These are phyloP conservation scores for Trichophyton mentagrophytes DNA, from an alignment of 2,329 filamentous ascomycete species.

Conservation along the genomic window DNA sequence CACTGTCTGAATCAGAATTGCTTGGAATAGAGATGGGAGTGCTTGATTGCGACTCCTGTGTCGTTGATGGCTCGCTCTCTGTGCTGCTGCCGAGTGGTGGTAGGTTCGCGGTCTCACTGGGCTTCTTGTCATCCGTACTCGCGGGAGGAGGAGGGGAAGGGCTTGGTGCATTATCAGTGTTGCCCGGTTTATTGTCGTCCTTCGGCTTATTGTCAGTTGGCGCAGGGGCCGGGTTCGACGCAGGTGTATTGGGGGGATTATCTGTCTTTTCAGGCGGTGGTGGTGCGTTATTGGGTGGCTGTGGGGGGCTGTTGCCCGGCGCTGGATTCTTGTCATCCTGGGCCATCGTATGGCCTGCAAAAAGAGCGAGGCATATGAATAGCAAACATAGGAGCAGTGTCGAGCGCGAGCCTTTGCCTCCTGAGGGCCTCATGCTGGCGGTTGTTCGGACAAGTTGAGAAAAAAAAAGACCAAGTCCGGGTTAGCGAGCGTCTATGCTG, in stretches of 20 bases:
- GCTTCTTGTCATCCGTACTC: slow-evolving; percentile 9
- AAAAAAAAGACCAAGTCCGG: background rate
- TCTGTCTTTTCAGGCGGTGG: background rate
- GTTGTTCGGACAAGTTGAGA: background rate
- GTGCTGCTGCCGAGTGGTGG: slow-evolving; percentile 11
- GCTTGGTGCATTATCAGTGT: slow-evolving; percentile 12
- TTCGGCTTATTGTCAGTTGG: slow-evolving; percentile 1
- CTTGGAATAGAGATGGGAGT: slow-evolving; percentile 8
- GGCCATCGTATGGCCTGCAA: slow-evolving; percentile 8
- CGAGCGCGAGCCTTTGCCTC: slow-evolving; percentile 9
- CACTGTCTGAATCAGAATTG: slow-evolving; percentile 12
- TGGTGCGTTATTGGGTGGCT: background rate
- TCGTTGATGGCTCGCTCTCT: slow-evolving; percentile 15
- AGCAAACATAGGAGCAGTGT: slow-evolving; percentile 7
- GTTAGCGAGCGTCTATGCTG: background rate
- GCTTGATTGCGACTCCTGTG: slow-evolving; percentile 12
- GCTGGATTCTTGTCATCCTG: slow-evolving; percentile 6
- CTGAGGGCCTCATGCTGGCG: slow-evolving; percentile 7
- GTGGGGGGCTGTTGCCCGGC: background rate
- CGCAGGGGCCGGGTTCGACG: slow-evolving; percentile 12
- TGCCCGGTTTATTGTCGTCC: slow-evolving; percentile 12
- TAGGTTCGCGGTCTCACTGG: slow-evolving; percentile 14
- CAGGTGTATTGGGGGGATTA: slow-evolving; percentile 11
- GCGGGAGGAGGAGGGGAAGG: slow-evolving; percentile 12
- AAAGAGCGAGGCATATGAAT: slow-evolving; percentile 5